Conservation (phyloP, 148 eudicot genomes). For the Heliamphora exappendiculata region DNA sequence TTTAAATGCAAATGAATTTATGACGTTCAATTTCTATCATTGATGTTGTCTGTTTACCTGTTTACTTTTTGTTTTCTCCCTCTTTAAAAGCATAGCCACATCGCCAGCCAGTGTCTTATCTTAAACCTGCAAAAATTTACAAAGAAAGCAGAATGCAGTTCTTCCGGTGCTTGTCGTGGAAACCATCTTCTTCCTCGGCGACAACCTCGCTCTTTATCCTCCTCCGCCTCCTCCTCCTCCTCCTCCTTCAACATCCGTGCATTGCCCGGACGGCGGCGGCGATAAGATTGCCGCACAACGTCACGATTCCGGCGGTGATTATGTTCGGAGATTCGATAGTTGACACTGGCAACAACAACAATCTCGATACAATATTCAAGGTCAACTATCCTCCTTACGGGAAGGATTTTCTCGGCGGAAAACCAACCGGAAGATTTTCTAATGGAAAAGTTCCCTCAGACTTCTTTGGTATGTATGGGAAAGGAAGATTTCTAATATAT, state of each 20-base stretch:
- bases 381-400: conserved; percentile 70
- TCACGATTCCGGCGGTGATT: conserved; percentile 46
- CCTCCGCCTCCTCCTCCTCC: too few relatives aligned
- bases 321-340: conserved; percentile 83
- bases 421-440: conserved; percentile 52
- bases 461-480: conserved; percentile 31
- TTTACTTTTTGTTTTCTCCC: too few relatives aligned
- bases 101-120: too few relatives aligned
- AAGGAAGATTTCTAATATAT: too few relatives aligned
- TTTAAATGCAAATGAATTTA: too few relatives aligned
- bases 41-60: too few relatives aligned
- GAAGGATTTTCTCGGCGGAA: conserved; percentile 43
- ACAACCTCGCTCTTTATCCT: not conserved
- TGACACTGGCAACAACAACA: conserved; percentile 71
- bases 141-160: too few relatives aligned
- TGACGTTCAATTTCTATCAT: too few relatives aligned
- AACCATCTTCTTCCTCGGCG: not conserved
- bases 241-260: conserved; percentile 9
- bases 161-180: too few relatives aligned
- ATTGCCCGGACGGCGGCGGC: conserved; percentile 16
- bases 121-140: too few relatives aligned
- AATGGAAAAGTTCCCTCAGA: conserved; percentile 64
- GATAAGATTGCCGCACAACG: conserved; percentile 23
- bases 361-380: conserved; percentile 37
- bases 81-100: too few relatives aligned